A percentile compares a stretch with the other conserved stretches of the same genome.
Evolutionary conservation across 2,329 filamentous ascomycete species (phyloP).

Genomic region (Sclerotinia borealis): DNA sequence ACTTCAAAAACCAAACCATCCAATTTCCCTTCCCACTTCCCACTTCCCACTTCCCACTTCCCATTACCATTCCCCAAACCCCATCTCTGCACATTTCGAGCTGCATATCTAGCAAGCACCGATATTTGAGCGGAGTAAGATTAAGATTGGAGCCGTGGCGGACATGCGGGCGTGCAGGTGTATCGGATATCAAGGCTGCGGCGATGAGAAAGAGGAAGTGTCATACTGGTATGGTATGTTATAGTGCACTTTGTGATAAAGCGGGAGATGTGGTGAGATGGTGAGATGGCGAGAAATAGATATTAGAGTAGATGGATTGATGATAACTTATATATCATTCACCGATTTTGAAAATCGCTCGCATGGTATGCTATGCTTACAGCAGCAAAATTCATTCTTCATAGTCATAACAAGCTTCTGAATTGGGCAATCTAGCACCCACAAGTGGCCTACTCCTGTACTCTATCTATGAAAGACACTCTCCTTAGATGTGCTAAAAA

Average conservation of each 20-base stretch:
- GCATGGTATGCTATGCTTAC: conserved; percentile 65
- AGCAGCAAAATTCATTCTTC: conserved; percentile 61
- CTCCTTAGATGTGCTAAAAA: conserved; percentile 39
- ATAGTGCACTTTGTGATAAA: background rate
- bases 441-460: conserved; percentile 35
- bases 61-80: conserved; percentile 52
- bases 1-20: too few species aligned
- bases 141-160: conserved; percentile 63
- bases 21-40: too few species aligned
- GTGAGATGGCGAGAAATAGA: too few species aligned
- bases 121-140: conserved; percentile 57
- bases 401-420: conserved; percentile 57
- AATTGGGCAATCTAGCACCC: conserved; percentile 52
- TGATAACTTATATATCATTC: conserved; percentile 37
- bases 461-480: background rate
- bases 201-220: conserved; percentile 60
- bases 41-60: too few species aligned
- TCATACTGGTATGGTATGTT: conserved; percentile 48
- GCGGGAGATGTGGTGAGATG: background rate
- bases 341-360: conserved; percentile 61
- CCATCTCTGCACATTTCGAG: conserved; percentile 74
- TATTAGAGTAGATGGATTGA: background rate
- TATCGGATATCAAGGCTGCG: conserved; percentile 63
- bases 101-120: conserved; percentile 83
- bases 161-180: conserved; percentile 69